Percentiles rank a stretch among this genome's conserved stretches.
Evolutionary conservation across 176 grass and related monocot species (phyloP).

Genomic region (Eragrostis curvula): DNA sequence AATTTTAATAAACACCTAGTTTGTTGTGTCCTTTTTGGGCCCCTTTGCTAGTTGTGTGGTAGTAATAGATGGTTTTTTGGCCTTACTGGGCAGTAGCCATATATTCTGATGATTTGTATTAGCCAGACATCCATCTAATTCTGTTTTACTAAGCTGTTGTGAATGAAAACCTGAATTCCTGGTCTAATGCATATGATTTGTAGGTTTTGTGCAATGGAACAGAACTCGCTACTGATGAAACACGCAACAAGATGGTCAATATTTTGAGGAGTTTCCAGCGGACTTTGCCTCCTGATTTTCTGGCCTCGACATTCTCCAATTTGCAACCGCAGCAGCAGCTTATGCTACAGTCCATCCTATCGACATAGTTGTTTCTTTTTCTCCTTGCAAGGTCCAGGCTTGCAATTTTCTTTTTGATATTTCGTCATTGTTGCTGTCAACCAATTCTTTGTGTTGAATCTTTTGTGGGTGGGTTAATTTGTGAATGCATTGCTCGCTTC

Average conservation of each 20-base stretch:
- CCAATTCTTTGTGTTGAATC: conserved; percentile 67
- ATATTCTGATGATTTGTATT: background rate
- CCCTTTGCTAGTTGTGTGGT: background rate
- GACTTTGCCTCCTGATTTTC: conserved; percentile 81
- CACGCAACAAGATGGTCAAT: conserved; percentile 63
- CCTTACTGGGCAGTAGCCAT: background rate
- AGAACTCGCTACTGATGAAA: conserved; percentile 87
- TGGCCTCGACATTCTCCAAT: conserved; percentile 75
- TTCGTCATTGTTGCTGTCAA: conserved; percentile 48
- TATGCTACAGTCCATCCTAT: conserved; percentile 81
- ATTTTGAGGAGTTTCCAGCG: conserved; percentile 78
- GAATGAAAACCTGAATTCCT: background rate
- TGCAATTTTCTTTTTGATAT: conserved; percentile 44
- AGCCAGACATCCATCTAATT: background rate
- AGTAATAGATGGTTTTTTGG: background rate
- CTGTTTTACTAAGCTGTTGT: background rate
- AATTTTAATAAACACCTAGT: background rate
- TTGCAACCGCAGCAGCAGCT: conserved; percentile 91
- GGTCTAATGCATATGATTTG: background rate
- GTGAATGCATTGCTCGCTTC: conserved; percentile 61
- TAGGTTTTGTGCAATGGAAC: conserved; percentile 73
- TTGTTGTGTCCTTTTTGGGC: background rate
- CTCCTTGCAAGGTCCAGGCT: conserved; percentile 17
- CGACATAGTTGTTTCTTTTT: conserved; percentile 44
- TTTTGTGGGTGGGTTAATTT: conserved; percentile 49